Evolutionary conservation across 129 eudicot species (phyloP).

Genomic region (Calendula officinalis): DNA sequence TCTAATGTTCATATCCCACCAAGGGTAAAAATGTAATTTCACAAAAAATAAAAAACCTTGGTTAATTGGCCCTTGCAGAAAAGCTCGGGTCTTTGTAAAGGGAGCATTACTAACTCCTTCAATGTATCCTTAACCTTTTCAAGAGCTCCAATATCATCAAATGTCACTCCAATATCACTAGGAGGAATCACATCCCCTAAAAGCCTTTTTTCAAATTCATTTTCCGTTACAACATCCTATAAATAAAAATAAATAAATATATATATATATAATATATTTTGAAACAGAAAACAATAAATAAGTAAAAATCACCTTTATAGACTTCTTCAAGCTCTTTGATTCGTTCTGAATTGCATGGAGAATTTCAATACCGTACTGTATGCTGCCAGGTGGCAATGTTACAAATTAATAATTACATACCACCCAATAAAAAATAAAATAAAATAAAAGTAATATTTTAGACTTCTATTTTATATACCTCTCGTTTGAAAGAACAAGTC

Average conservation of each 20-base stretch:
- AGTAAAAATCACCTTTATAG: slow-evolving; percentile 62
- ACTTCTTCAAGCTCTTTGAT: slow-evolving; percentile 86
- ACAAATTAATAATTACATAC: slow-evolving; percentile 9
- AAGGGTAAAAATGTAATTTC: slow-evolving; percentile 4
- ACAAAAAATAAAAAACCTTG: slow-evolving; percentile 44
- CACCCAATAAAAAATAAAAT: neutral
- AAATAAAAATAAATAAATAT: neutral
- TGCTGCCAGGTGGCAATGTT: slow-evolving; percentile 46
- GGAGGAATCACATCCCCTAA: slow-evolving; percentile 92
- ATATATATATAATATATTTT: neutral
- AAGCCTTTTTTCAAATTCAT: slow-evolving; percentile 95
- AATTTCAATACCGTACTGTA: slow-evolving; percentile 66
- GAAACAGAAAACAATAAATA: neutral
- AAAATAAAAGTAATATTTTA: neutral
- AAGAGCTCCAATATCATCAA: slow-evolving; percentile 97
- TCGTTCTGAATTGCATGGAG: slow-evolving; percentile 73
- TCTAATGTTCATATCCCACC: too few species aligned
- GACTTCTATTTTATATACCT: slow-evolving; percentile 47
- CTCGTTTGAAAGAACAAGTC: slow-evolving; percentile 58
- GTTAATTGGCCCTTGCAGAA: slow-evolving; percentile 96
- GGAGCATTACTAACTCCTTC: slow-evolving; percentile 97
- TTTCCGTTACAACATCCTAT: slow-evolving; percentile 89
- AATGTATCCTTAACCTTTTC: slow-evolving; percentile 93
- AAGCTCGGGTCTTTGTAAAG: slow-evolving; percentile 95
- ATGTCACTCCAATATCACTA: slow-evolving; percentile 91